These are phyloP conservation scores for Smallanthus sonchifolius DNA, from an alignment of 129 eudicot species.

Conservation along the genomic window DNA sequence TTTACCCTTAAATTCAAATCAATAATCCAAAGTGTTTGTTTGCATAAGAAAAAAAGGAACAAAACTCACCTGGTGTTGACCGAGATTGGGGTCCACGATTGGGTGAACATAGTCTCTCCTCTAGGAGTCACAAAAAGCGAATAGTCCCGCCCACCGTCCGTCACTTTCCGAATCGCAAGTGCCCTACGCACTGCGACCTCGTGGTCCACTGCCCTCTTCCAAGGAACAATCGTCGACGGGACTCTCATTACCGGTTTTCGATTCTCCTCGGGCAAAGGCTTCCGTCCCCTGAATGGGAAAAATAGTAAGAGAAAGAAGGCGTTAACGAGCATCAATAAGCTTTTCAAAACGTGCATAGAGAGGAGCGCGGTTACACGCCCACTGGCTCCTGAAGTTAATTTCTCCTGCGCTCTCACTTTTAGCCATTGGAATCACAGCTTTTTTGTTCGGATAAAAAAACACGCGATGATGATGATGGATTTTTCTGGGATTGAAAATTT, in stretches of 20 bases:
- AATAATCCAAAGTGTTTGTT: too few relatives aligned
- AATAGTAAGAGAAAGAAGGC: constrained; percentile 53
- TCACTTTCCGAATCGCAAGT: constrained; percentile 63
- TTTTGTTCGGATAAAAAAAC: neutral
- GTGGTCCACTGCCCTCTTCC: constrained; percentile 60
- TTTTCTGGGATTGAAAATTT: constrained; percentile 1
- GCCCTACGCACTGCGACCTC: constrained; percentile 75
- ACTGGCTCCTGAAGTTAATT: constrained; percentile 78
- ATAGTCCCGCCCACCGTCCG: constrained; percentile 46
- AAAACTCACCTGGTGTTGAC: constrained; percentile 43
- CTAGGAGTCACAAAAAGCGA: constrained; percentile 52
- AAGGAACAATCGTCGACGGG: constrained; percentile 53
- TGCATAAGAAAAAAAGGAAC: too few relatives aligned
- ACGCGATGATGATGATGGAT: neutral
- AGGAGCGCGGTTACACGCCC: constrained; percentile 72
- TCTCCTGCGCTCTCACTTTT: constrained; percentile 23
- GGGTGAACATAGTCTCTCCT: constrained; percentile 78
- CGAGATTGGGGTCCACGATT: constrained; percentile 62
- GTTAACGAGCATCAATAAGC: constrained; percentile 46
- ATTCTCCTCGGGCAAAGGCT: constrained; percentile 20
- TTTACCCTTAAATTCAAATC: too few relatives aligned
- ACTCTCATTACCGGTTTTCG: constrained; percentile 44
- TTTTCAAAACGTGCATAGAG: constrained; percentile 49
- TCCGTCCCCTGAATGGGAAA: constrained; percentile 65
- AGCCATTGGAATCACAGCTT: constrained; percentile 15